A percentile compares a stretch with the other conserved stretches of the same genome.
Conservation (phyloP, 1,139 yeast genomes). For the Taiozyma sp. region DNA sequence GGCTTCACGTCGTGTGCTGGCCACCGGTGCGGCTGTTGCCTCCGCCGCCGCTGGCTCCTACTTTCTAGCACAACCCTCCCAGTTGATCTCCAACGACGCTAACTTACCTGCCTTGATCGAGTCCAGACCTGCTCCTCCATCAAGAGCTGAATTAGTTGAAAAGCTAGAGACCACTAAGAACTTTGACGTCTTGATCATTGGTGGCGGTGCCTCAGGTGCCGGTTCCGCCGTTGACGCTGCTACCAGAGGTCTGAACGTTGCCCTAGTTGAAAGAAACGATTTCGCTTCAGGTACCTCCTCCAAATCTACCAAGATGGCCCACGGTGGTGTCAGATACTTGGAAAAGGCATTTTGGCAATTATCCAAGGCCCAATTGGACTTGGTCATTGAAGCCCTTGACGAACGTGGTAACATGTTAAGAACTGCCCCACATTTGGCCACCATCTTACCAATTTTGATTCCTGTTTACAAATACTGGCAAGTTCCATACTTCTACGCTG, state of each 20-base stretch:
- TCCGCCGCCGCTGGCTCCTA: slow-evolving; percentile 17
- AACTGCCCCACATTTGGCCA: slow-evolving; percentile 90
- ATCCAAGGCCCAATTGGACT: slow-evolving; percentile 85
- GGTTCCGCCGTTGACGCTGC: slow-evolving; percentile 94
- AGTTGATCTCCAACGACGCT: slow-evolving; percentile 15
- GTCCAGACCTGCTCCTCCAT: slow-evolving; percentile 30
- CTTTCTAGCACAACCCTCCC: slow-evolving; percentile 8
- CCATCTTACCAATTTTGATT: slow-evolving; percentile 87
- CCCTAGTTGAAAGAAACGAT: slow-evolving; percentile 81
- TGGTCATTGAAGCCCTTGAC: slow-evolving; percentile 90
- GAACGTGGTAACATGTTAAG: slow-evolving; percentile 87
- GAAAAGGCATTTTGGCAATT: slow-evolving; percentile 92
- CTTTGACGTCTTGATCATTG: slow-evolving; percentile 80
- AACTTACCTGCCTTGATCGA: slow-evolving; percentile 20
- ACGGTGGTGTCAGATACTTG: slow-evolving; percentile 93
- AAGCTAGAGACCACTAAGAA: slow-evolving; percentile 39
- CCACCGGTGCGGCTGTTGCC: slow-evolving; percentile 19
- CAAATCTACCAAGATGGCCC: slow-evolving; percentile 95
- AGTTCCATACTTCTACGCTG: slow-evolving; percentile 89
- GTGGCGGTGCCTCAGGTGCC: slow-evolving; percentile 96
- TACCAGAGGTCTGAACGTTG: slow-evolving; percentile 86
- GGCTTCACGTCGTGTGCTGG: slow-evolving; percentile 17
- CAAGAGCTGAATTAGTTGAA: slow-evolving; percentile 35
- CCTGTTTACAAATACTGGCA: slow-evolving; percentile 97
- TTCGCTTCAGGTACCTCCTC: slow-evolving; percentile 93